Conservation (phyloP, 2,329 filamentous ascomycete genomes). For the Fusarium sp. region DNA sequence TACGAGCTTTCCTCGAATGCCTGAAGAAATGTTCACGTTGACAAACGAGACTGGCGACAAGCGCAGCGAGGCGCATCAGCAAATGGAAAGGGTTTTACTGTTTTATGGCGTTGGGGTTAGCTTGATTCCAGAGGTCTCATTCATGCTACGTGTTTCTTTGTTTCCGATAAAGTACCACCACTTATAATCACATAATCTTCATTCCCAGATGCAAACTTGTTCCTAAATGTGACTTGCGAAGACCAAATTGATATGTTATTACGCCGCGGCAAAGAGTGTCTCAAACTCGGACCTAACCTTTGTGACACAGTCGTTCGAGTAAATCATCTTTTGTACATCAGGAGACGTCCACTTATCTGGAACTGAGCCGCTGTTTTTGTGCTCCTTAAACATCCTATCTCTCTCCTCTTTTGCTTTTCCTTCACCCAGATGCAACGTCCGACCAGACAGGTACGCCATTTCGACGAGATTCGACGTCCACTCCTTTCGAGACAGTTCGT, state of each 20-base stretch:
- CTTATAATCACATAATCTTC: conserved; percentile 42
- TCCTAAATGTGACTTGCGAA: neutral
- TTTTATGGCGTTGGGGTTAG: conserved; percentile 44
- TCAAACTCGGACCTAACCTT: conserved; percentile 53
- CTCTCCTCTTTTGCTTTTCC: conserved; percentile 70
- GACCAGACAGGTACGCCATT: conserved; percentile 53
- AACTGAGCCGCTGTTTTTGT: conserved; percentile 63
- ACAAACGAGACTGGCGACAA: conserved; percentile 3
- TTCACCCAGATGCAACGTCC: conserved; percentile 70
- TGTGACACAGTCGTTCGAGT: conserved; percentile 71
- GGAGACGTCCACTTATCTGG: conserved; percentile 80
- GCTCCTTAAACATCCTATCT: conserved; percentile 67
- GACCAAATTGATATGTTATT: conserved; percentile 17
- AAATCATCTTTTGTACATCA: conserved; percentile 76
- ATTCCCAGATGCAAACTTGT: neutral
- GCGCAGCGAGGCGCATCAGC: conserved; percentile 35
- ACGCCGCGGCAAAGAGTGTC: conserved; percentile 36
- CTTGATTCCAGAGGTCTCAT: conserved; percentile 29
- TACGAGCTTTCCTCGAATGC: neutral
- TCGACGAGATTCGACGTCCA: conserved; percentile 47
- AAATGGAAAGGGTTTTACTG: conserved; percentile 22
- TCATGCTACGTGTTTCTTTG: conserved; percentile 33
- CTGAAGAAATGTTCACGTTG: neutral
- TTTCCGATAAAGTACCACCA: conserved; percentile 38
- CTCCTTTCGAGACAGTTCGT: conserved; percentile 47